Base-by-base conservation (phyloP, 352 stramenopile species). In the Globisporangium ultimum region DNA sequence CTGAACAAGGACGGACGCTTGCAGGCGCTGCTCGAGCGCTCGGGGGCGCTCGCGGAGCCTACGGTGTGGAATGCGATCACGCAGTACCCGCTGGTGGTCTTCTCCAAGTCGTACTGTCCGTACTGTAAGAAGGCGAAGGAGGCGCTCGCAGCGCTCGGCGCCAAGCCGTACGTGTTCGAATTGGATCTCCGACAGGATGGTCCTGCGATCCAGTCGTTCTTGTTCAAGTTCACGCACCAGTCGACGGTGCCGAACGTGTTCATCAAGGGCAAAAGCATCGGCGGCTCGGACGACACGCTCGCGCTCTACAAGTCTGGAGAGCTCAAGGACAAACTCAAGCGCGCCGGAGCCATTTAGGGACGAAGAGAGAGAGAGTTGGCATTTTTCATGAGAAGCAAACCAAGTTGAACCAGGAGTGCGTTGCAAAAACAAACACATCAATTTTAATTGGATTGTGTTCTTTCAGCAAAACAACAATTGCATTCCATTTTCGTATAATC, bases 231-330 rank as follows among this genome's bases (percentile, higher is more conserved):
- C 54, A 98, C 96, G 38, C 93, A 90, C 55, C 95, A 98, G 61
- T 86, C 86, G 53, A 99, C 95, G 3, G 97, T 99, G 43, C 97
- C 97, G 0, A 99, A 99, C 69, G 94, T 99, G 38, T 99, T 99
- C 72, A 93, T 99, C 52, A 93, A 91, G 56, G 92, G 92, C 55
- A 90, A 97, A 62, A 96, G 93, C 73, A 83, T 99, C 52, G 97
- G 97, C 58, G 97, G 97, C 43, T 93, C 97, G 59, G 95, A 99
- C 72, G 89, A 98, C 56, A 97, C 92, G 6, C 84, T 97, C 57
- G 75, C 72, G 36, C 76, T 97, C 56, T 78, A 84, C 40, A 72
- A 79, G 47, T 91, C 71, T 40, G 96, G 96, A 57, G 87, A 98
- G 56, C 72, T 99, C 36, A 58, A 89, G 66, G 69, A 96, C 59